A percentile compares a stretch with the other conserved stretches of the same genome.
These are phyloP conservation scores for Trypanosoma scelopori DNA, from an alignment of 208 protist species.

Conservation along the genomic window DNA sequence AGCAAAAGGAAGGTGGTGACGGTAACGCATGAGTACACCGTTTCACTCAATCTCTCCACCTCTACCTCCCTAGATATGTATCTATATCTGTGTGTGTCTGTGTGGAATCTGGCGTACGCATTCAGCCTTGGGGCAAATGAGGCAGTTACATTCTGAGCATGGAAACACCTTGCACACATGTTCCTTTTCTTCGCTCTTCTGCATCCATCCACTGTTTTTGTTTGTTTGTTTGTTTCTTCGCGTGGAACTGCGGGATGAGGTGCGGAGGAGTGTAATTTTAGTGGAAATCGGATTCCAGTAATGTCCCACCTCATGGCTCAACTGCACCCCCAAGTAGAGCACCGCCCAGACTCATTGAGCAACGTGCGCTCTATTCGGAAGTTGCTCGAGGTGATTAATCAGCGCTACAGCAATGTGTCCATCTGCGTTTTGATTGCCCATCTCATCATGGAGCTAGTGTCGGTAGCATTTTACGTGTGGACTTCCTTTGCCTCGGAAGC, in stretches of 20 bases:
- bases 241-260: too few relatives aligned
- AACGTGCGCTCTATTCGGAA: slow-evolving; percentile 44
- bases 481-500: slow-evolving; percentile 45
- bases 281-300: background rate
- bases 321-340: background rate
- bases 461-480: slow-evolving; percentile 70
- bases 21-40: background rate
- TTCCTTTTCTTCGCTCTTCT: too few relatives aligned
- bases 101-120: background rate
- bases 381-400: slow-evolving; percentile 46
- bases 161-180: too few relatives aligned
- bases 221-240: slow-evolving; percentile 8
- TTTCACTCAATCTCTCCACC: background rate
- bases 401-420: slow-evolving; percentile 51
- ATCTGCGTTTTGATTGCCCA: slow-evolving; percentile 54
- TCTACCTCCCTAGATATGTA: background rate
- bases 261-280: background rate
- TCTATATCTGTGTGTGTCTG: background rate
- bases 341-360: slow-evolving; percentile 9
- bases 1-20: background rate
- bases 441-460: slow-evolving; percentile 57
- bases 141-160: background rate
- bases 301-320: slow-evolving; percentile 16
- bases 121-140: too few relatives aligned
- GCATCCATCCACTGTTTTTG: background rate